Percentiles rank a stretch among this genome's conserved stretches.
phyloP scores from a whole-genome alignment of 257 asterid species.

The Mitragyna speciosa region DNA sequence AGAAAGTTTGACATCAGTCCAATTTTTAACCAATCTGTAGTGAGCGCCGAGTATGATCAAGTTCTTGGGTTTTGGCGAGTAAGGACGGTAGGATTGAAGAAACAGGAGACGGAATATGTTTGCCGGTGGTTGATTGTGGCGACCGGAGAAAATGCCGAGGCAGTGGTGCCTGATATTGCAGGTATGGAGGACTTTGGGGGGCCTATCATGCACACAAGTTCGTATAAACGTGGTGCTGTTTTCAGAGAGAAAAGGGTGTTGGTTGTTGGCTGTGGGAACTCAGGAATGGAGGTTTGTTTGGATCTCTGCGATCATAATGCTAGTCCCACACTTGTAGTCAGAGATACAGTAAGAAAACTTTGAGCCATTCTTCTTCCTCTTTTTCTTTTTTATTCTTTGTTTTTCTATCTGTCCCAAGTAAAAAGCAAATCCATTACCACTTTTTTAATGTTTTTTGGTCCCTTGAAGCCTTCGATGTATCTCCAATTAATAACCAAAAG shows the following conservation, averaged over 20 bases:
- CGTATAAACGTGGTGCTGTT: constrained; percentile 55
- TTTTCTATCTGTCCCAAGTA: neutral
- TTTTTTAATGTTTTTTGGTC: constrained; percentile 4
- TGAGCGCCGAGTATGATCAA: constrained; percentile 48
- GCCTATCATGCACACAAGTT: constrained; percentile 61
- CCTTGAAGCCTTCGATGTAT: constrained; percentile 6
- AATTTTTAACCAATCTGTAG: constrained; percentile 46
- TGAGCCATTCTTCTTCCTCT: neutral
- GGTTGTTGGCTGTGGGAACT: constrained; percentile 91
- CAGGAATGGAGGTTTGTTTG: constrained; percentile 95
- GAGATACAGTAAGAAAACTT: constrained; percentile 64
- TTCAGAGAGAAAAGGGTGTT: constrained; percentile 58
- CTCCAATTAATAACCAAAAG: constrained; percentile 11
- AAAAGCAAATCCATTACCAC: constrained; percentile 21
- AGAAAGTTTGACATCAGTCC: constrained; percentile 57
- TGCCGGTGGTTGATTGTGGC: constrained; percentile 74
- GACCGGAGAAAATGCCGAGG: constrained; percentile 88
- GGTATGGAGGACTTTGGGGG: constrained; percentile 61
- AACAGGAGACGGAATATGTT: constrained; percentile 41
- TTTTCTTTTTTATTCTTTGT: too few relatives aligned
- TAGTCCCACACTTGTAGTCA: constrained; percentile 59
- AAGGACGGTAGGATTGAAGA: constrained; percentile 22
- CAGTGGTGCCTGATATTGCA: constrained; percentile 49
- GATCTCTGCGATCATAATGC: constrained; percentile 78
- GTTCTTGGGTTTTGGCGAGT: constrained; percentile 55